A percentile compares a stretch with the other conserved stretches of the same genome.
These are phyloP conservation scores for Barnettozyma sucrosica DNA, from an alignment of 805 yeast genomes.

Conservation along the genomic window DNA sequence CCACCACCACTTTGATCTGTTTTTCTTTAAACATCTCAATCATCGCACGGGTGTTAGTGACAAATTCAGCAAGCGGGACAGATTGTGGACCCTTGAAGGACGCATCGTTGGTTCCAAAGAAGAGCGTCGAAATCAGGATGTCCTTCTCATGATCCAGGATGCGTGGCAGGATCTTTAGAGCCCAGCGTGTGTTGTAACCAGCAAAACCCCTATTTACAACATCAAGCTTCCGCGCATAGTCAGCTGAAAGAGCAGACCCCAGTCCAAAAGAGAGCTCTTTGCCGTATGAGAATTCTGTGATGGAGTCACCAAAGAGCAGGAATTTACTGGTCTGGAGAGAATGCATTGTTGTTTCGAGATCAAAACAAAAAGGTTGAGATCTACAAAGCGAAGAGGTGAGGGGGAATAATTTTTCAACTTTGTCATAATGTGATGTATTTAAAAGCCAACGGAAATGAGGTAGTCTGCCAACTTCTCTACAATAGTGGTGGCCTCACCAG, in stretches of 20 bases:
- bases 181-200: constrained; percentile 72
- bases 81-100: constrained; percentile 38
- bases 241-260: constrained; percentile 43
- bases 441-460: constrained; percentile 81
- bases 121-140: constrained; percentile 46
- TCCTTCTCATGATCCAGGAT: constrained; percentile 45
- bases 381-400: neutral
- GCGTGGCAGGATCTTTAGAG: constrained; percentile 41
- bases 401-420: neutral
- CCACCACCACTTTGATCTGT: constrained; percentile 47
- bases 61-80: constrained; percentile 47
- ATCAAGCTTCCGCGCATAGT: constrained; percentile 60
- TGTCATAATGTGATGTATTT: constrained; percentile 13
- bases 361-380: neutral
- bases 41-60: constrained; percentile 41
- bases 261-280: constrained; percentile 36
- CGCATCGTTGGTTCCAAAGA: constrained; percentile 81
- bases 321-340: constrained; percentile 33
- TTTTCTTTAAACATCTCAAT: constrained; percentile 34
- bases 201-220: constrained; percentile 67
- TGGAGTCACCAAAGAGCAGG: constrained; percentile 65
- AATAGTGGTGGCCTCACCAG: constrained; percentile 92
- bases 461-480: constrained; percentile 96
- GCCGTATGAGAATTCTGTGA: constrained; percentile 49
- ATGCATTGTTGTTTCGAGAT: neutral